Percentiles rank a stretch among this genome's conserved stretches.
phyloP scores from a whole-genome alignment of 441 rosid species.

The Adansonia rubrostipa region DNA sequence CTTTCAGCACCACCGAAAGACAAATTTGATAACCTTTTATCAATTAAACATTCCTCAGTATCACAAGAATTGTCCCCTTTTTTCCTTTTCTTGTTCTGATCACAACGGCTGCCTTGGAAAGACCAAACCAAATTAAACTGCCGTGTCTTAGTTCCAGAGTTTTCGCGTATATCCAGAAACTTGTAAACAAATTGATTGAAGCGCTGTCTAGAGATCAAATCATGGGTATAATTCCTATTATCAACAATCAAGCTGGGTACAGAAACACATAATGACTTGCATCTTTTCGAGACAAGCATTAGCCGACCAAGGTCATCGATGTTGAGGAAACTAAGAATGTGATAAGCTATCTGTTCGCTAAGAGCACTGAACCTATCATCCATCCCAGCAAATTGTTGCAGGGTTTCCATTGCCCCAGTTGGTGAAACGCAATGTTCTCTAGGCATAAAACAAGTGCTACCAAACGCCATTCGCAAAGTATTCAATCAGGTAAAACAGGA shows the following conservation, averaged over 20 bases:
- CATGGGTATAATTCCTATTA: not conserved
- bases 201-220: not conserved
- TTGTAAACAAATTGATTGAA: slow-evolving; percentile 18
- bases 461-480: no score
- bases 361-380: not conserved
- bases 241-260: not conserved
- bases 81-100: not conserved
- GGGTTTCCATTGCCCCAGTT: not conserved
- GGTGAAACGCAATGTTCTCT: not conserved
- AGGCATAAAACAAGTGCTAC: no score
- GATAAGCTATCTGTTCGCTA: not conserved
- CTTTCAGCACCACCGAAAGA: not conserved
- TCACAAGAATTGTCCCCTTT: not conserved
- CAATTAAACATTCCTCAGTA: not conserved
- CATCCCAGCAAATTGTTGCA: not conserved
- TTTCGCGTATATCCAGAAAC: not conserved
- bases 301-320: not conserved
- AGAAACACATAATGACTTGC: not conserved
- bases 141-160: not conserved
- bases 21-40: not conserved
- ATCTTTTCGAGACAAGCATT: not conserved
- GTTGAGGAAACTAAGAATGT: not conserved
- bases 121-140: not conserved
- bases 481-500: no score
- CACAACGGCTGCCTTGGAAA: not conserved